These are phyloP conservation scores for Pelargonium australe DNA, from an alignment of 441 rosid species.

Conservation along the genomic window DNA sequence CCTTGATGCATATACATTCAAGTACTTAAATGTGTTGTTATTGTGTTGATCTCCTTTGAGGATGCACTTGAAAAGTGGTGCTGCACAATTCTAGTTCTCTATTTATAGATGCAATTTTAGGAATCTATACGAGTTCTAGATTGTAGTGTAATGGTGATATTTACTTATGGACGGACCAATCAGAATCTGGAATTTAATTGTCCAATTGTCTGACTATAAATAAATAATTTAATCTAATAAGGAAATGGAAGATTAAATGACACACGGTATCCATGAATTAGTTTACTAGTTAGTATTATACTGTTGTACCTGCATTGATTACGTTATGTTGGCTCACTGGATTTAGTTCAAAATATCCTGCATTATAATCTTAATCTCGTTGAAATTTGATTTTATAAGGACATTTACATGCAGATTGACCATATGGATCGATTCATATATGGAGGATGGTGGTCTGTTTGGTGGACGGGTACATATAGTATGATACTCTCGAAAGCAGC, in stretches of 20 bases:
- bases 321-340: neutral
- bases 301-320: neutral
- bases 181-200: neutral
- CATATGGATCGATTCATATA: slow-evolving; percentile 41
- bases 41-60: neutral
- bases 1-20: neutral
- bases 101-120: neutral
- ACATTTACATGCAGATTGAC: slow-evolving; percentile 44
- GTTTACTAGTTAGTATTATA: neutral
- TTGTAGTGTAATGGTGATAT: neutral
- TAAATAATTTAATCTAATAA: neutral
- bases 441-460: slow-evolving; percentile 98
- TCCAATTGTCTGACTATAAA: neutral
- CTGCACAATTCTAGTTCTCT: no score
- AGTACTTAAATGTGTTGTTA: neutral
- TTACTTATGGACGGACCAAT: neutral
- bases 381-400: neutral
- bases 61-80: neutral
- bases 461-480: slow-evolving; percentile 95
- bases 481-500: slow-evolving; percentile 96
- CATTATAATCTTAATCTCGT: neutral
- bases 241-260: neutral
- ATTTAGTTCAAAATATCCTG: neutral
- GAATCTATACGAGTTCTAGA: neutral
- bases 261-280: neutral